Base-by-base conservation (phyloP, 306 rosid genomes). In the Spatholobus suberectus region DNA sequence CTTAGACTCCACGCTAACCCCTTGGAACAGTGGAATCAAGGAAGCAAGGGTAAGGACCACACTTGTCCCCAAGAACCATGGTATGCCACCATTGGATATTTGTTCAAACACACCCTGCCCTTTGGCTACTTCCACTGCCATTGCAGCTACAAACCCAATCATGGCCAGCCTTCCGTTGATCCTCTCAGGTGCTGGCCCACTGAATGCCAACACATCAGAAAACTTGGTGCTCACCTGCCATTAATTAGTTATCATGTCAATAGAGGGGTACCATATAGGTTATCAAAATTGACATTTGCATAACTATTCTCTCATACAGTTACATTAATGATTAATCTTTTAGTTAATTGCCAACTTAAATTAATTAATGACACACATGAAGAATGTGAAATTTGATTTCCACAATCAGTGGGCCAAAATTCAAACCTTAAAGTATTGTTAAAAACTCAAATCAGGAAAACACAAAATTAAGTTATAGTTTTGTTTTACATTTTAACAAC, bases 171-270 rank as follows among this genome's bases (percentile, higher is more conserved):
- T 87, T 8, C 98, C 98, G 66, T 94, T 94, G 82, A 94, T 94
- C 73, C 98, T 92, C 86, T 94, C 98, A 4, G 98, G 98, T 5
- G 89, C 98, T 0, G 97, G 95, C 4, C 98, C 98, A 26, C 92
- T 76, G 87, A 94, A 94, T 0, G 97, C 97, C 15, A 94, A 77
- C 15, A 94, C 32, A 9, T 92, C 94, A 0, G 86, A 44, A n/a
- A 94, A 89, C 8, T 86, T 92, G 0, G 94, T 87, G 82, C 92
- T 91, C 47, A 72, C 71, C 93, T 91, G 91, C 38, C 71, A n/a
- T n/a, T n/a, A n/a, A 47, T 7, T 1, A 5, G 83, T 70, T 13
- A n/a, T 8, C 17, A 18, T 13, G 6, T 67, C 9, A 40, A 40
- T 20, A 1, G 4, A 24, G 34, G 46, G 15, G 6, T 5, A 26